Base-by-base conservation (phyloP, 2,329 filamentous ascomycete species). In the Fonsecaea nubica region DNA sequence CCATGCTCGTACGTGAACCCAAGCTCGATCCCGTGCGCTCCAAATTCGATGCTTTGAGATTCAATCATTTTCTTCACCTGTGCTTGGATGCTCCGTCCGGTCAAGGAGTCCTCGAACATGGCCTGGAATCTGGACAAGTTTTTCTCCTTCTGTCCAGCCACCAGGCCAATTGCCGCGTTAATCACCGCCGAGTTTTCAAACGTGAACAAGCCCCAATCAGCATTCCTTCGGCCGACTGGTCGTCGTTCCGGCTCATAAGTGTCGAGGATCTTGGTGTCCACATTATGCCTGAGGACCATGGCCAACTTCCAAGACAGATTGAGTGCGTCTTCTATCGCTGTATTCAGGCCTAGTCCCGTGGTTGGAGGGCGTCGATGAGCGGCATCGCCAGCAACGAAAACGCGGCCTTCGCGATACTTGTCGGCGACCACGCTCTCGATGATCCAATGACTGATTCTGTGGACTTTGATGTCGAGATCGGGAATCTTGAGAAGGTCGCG, bases 221-320 rank as follows among this genome's bases (percentile, higher is more conserved):
- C 76, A 63, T 61, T 73, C 72, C 0, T 72, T 72, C 15, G 68
- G 60, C 9, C 68, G 70, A 7, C 73, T 72, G 79, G 77, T 3
- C 75, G 72, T 10, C 81, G 73, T 69, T 83, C 81, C 0, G 42
- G 62, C 7, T 78, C 74, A 58, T 82, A 83, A 0, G 80, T 80
- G 1, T 76, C 73, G 8, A 81, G 72, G 0, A 83, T 59, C 0
- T 53, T 63, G 4, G 66, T 35, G 0, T 38, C 63, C 0, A 75
- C 74, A 2, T 68, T 50, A 0, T 75, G 72, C 0, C 65, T 71
- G 0, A 80, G 25, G 0, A 80, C 78, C 0, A 73, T 69, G 0
- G 77, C 76, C 0, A 82, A 64, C 69, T 82, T 82, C 80, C 80
- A 82, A 0, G 78, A 75, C 0, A 83, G 73, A 42, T 82, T 80